Conservation (phyloP, 78 protist genomes). For the Monocercomonoides exilis region DNA sequence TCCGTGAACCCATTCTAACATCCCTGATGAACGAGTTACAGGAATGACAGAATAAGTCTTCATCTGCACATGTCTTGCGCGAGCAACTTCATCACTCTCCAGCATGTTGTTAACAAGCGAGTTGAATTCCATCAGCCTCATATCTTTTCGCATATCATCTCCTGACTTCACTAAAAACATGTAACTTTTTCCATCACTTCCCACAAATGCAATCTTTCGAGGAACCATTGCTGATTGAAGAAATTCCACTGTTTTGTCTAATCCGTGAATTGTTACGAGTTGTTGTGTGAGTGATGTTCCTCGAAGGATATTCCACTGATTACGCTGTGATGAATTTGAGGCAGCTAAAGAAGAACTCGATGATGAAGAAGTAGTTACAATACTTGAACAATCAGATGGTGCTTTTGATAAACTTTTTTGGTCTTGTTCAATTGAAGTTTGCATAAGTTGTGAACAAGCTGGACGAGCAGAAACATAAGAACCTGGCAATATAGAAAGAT, state of each 20-base stretch:
- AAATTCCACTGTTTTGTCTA: not conserved
- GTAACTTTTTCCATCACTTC: not conserved
- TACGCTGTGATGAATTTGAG: too few species aligned
- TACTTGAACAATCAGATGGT: too few species aligned
- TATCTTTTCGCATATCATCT: not conserved
- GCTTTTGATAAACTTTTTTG: too few species aligned
- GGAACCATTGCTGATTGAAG: not conserved
- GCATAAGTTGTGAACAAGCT: not conserved
- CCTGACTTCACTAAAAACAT: not conserved
- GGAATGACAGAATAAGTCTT: not conserved
- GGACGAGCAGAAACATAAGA: not conserved
- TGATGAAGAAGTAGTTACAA: not conserved
- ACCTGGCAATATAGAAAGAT: not conserved
- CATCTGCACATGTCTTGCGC: not conserved
- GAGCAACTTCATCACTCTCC: not conserved
- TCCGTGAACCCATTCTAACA: not conserved
- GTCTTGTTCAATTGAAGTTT: not conserved
- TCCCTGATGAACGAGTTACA: not conserved
- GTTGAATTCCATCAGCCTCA: slow-evolving; percentile 10
- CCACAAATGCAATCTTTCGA: not conserved
- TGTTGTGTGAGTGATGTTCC: too few species aligned
- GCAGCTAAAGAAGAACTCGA: too few species aligned
- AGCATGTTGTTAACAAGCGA: not conserved
- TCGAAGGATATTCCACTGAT: too few species aligned
- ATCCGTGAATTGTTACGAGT: not conserved